phyloP scores from a whole-genome alignment of 1,284 basidiomycete species.

The Paramarasmius palmivorus region DNA sequence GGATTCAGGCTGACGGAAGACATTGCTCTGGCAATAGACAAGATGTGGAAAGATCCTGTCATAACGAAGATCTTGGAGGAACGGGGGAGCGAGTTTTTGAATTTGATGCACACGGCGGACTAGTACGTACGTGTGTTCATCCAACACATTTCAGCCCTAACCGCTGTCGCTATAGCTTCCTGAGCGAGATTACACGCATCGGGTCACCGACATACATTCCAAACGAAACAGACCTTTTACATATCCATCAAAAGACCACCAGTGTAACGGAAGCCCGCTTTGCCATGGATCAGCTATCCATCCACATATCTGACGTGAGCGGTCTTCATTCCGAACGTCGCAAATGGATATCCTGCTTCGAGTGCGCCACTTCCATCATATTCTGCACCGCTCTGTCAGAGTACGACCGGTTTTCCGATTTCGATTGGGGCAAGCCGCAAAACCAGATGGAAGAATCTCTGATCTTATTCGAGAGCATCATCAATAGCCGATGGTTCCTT shows the following conservation, averaged over 20 bases:
- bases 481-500: constrained; percentile 97
- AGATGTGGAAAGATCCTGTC: constrained; percentile 90
- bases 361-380: constrained; percentile 92
- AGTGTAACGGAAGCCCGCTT: constrained; percentile 92
- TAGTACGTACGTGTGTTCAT: constrained; percentile 57
- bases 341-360: constrained; percentile 95
- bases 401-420: constrained; percentile 79
- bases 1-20: constrained; percentile 54
- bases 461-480: constrained; percentile 91
- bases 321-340: constrained; percentile 94
- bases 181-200: constrained; percentile 82
- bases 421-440: constrained; percentile 6
- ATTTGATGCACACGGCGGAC: constrained; percentile 92
- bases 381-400: constrained; percentile 94
- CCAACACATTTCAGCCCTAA: constrained; percentile 35
- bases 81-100: constrained; percentile 84
- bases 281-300: constrained; percentile 66
- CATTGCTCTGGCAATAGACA: constrained; percentile 76
- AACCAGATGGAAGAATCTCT: constrained; percentile 96
- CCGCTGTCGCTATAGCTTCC: constrained; percentile 79
- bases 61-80: constrained; percentile 84
- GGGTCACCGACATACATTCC: constrained; percentile 80
- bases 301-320: constrained; percentile 94
- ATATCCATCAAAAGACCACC: constrained; percentile 88
- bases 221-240: constrained; percentile 85